Evolutionary conservation across 768 basidiomycete species (phyloP), one percentile per base, ranked within the genome.

Genomic region (Saitozyma sp.): DNA sequence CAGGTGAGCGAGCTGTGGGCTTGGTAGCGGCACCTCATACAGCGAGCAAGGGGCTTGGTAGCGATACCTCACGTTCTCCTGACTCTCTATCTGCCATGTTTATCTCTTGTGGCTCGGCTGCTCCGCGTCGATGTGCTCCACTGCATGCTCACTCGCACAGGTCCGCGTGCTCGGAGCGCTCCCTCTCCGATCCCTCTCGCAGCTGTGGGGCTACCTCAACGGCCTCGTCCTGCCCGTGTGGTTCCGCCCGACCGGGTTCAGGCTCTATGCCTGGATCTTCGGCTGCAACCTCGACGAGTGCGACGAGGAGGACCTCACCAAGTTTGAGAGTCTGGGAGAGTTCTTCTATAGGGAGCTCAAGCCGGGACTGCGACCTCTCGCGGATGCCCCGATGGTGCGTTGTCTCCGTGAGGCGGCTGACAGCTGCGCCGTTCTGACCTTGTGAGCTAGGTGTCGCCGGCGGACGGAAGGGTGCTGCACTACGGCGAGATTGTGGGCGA

Each of bases 161-260:
- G 92, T 98, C n/a, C 90, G 95, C 80, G 93, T 98, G 52, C 83
- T 98, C 55, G 95, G 94, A 56, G 94, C 94, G 9, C 85, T 99
- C 1, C 96, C 96, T 0, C 85, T 98, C 7, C 87, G 94, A 48
- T 92, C 92, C 64, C 86, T 97, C 76, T 98, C 95, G n/a, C 88
- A 94, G 1, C 80, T 98, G 6, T 98, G 95, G 93, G 96, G 96
- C 7, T 94, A 93, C 79, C 73, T 98, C 64, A 99, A 97, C 82
- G 90, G 89, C 1, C 84, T 94, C 65, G 89, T 92, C 70, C 85
- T 99, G 6, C 96, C 96, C 39, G 83, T 94, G 63, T 99, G 93
- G 94, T 85, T 92, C 80, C 85, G 96, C n/a, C 93, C 93, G 4
- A 86, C 87, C 74, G 91, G 94, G 43, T 87, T 93, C 82, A 85